Conservation (phyloP, 495 filamentous ascomycete genomes). For the Neurospora sp. region DNA sequence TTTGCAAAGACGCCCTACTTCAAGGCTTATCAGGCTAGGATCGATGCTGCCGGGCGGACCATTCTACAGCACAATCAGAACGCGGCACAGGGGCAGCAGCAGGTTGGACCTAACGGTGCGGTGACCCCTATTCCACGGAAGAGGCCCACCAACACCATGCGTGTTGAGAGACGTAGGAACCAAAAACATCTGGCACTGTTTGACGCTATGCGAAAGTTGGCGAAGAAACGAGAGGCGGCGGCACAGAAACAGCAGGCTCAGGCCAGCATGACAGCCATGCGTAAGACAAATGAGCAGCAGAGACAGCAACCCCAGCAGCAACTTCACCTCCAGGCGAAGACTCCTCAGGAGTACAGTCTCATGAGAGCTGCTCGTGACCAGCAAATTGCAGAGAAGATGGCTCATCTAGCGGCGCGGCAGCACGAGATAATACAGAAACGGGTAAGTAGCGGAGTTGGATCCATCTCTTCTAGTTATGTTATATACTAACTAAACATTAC, state of each 20-base stretch:
- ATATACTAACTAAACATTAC: constrained; percentile 14
- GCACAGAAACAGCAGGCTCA: constrained; percentile 79
- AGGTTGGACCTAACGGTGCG: constrained; percentile 45
- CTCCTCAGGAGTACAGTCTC: constrained; percentile 80
- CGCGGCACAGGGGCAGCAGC: constrained; percentile 41
- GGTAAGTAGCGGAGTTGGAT: constrained; percentile 33
- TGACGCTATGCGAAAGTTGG: constrained; percentile 89
- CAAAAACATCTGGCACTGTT: constrained; percentile 78
- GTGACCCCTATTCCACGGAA: constrained; percentile 46
- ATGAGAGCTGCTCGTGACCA: constrained; percentile 78
- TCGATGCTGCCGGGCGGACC: constrained; percentile 65
- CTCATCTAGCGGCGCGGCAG: constrained; percentile 54
- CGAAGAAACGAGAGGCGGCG: constrained; percentile 81
- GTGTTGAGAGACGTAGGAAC: constrained; percentile 77
- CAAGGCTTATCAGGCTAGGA: constrained; percentile 66
- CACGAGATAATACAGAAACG: constrained; percentile 38
- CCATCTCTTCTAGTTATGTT: not conserved
- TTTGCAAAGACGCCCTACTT: constrained; percentile 93
- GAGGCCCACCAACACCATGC: constrained; percentile 58
- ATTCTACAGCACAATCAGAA: constrained; percentile 51
- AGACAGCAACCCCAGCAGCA: constrained; percentile 47
- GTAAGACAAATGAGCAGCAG: constrained; percentile 59
- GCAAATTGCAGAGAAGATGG: constrained; percentile 64
- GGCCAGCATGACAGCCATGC: constrained; percentile 55
- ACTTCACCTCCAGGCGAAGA: constrained; percentile 43